Conservation (phyloP, 176 grass and related monocot species). For the Eleusine coracana region DNA sequence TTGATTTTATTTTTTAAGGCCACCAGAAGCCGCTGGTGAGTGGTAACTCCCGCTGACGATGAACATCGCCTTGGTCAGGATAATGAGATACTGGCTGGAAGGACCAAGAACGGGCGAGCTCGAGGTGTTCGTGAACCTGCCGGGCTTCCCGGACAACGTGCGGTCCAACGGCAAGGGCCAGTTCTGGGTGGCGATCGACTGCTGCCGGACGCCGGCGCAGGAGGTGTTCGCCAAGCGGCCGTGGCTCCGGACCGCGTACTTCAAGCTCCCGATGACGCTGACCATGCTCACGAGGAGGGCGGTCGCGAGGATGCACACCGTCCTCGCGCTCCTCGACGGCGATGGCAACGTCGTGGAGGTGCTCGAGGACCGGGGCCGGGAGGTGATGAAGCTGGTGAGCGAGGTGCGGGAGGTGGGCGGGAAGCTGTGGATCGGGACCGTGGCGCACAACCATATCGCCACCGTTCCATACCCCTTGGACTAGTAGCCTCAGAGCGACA, state of each 20-base stretch:
- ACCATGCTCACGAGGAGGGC: slow-evolving; percentile 59
- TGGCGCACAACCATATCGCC: slow-evolving; percentile 89
- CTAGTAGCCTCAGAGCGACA: background rate
- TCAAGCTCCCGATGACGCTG: slow-evolving; percentile 74
- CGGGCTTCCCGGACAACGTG: slow-evolving; percentile 93
- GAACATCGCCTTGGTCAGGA: slow-evolving; percentile 30
- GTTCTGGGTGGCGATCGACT: slow-evolving; percentile 95
- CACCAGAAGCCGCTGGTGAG: background rate
- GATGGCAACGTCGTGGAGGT: slow-evolving; percentile 67
- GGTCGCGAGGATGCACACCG: slow-evolving; percentile 69
- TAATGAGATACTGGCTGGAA: slow-evolving; percentile 92
- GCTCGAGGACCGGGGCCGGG: slow-evolving; percentile 74
- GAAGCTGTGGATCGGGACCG: slow-evolving; percentile 89
- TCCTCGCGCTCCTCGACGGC: slow-evolving; percentile 66
- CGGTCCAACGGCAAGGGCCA: slow-evolving; percentile 58
- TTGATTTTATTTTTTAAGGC: background rate
- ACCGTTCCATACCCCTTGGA: slow-evolving; percentile 67
- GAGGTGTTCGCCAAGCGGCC: slow-evolving; percentile 74
- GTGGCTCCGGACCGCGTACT: slow-evolving; percentile 75
- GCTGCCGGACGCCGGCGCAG: slow-evolving; percentile 67
- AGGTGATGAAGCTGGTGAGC: slow-evolving; percentile 89
- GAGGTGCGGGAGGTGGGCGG: slow-evolving; percentile 75
- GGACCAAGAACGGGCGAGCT: slow-evolving; percentile 47
- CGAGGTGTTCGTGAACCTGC: slow-evolving; percentile 76
- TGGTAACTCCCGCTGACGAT: background rate